phyloP scores from a whole-genome alignment of 208 protist species.

The Borovskyia barvae region DNA sequence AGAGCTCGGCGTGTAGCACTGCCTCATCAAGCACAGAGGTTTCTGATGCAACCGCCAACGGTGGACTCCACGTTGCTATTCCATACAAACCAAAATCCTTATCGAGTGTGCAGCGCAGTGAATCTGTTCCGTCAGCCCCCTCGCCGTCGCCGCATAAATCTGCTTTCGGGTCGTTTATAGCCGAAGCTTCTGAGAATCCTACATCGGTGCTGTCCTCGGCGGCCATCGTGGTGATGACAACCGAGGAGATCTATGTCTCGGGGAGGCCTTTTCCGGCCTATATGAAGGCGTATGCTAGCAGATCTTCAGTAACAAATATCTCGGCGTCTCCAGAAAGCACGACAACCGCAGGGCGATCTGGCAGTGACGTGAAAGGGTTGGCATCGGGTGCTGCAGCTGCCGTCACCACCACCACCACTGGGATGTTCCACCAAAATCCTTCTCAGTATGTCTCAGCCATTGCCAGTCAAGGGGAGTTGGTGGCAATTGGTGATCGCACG shows the following conservation, averaged over 20 bases:
- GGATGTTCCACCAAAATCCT: conserved; percentile 42
- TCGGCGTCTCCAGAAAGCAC: neutral
- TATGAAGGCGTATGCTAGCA: conserved; percentile 14
- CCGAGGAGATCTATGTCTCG: conserved; percentile 42
- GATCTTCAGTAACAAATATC: no score
- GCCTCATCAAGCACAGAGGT: no score
- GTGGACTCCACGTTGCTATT: neutral
- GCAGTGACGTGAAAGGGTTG: neutral
- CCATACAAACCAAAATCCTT: no score
- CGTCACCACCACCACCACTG: conserved; percentile 12
- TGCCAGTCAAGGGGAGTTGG: conserved; percentile 56
- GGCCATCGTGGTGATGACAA: conserved; percentile 6
- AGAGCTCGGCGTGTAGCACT: no score
- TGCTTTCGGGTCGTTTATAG: no score
- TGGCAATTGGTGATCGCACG: conserved; percentile 76
- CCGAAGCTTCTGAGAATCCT: no score
- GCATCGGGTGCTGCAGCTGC: conserved; percentile 7
- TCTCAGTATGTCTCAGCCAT: conserved; percentile 70
- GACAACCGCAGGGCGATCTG: neutral
- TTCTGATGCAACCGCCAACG: no score
- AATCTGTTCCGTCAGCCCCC: neutral
- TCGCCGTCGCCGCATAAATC: no score
- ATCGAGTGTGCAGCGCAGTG: neutral
- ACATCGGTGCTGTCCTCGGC: no score
- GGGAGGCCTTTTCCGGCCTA: conserved; percentile 38